Evolutionary conservation across 2,329 filamentous ascomycete genomes (phyloP), one percentile per base, ranked within the genome.

Genomic region (Nemania sp.): DNA sequence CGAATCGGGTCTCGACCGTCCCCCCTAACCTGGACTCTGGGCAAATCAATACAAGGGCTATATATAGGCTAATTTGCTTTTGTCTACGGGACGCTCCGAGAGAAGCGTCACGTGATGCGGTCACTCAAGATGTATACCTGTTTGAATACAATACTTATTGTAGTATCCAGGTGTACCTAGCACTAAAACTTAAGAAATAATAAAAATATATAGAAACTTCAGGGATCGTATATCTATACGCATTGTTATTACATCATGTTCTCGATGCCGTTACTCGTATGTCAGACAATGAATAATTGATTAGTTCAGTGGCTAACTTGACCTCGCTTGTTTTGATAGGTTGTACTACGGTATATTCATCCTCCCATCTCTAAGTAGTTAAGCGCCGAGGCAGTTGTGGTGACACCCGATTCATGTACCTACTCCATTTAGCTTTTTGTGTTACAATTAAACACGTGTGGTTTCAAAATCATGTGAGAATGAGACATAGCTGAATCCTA

Each of bases 61-160:
- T 41, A 41, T 41, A 41, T 41, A 41, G 38, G 38, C 38, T 41
- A 41, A 41, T 41, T 41, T 41, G 38, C 38, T 41, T 41, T 41
- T 41, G 11, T 18, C 38, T 41, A 15, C 38, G 11, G 38, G 38
- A 18, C 2, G 18, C 38, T 35, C n/a, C n/a, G n/a, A n/a, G 11
- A 35, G 32, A 11, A 18, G 38, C 38, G 38, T 41, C 38, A 41
- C 38, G 15, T 41, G 38, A 41, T 41, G 11, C 2, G 15, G 11
- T 18, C 18, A 13, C 38, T 18, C 15, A 18, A n/a, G n/a, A n/a
- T n/a, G n/a, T n/a, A 5, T 41, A 32, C 29, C 29, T 32, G 6
- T 7, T 11, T 35, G 11, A 2, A 13, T 41, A 41, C 35, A 41
- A 11, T 13, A 41, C n/a, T n/a, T 41, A 41, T 3, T 6, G 35